Base-by-base conservation (phyloP, 176 grass and related monocot genomes). In the Avena atlantica region DNA sequence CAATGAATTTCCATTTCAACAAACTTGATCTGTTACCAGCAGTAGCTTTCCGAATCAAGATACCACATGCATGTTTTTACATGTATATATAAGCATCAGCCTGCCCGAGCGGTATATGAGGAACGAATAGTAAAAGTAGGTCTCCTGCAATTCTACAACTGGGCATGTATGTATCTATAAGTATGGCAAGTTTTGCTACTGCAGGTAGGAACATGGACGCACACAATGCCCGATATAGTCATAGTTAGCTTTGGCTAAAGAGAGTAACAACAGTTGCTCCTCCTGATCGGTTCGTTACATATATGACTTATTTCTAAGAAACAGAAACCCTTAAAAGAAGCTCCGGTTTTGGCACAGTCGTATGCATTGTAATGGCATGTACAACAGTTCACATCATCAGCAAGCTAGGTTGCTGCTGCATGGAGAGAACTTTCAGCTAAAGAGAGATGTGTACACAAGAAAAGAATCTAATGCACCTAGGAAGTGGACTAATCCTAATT, bases 241-340 rank as follows among this genome's bases (percentile, higher is more conserved):
- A 29, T 29, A 1, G 27, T 53, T 88, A 85, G 61, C 81, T 91
- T 88, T 81, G 49, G 53, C 61, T 81, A 91, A 88, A 91, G 86
- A 55, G 86, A 71, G 78, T 9, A 81, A 61, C 61, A 85, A 81
- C 89, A 81, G 70, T 88, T 70, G 27, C 77, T 70, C 61, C 81
- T 53, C 70, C 65, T 88, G 82, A 77, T 63, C 70, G 36, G 86
- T 85, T 82, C 55, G 82, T 88, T 85, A 85, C 86, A 85, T 47
- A 52, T 75, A 51, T 58, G 19, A 53, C 62, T 85, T 73, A 78
- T 91, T 91, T 91, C 78, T 81, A 88, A 71, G 90, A 86, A 44
- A 56, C 45, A 85, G 53, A 91, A 62, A 31, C 77, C 81, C 78
- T 88, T 82, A 85, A 91, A 91, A 88, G 78, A 88, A 60, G 81